Evolutionary conservation across 1,139 yeast species (phyloP), one percentile per base, ranked within the genome.

Genomic region (Pichiaceae sp.): DNA sequence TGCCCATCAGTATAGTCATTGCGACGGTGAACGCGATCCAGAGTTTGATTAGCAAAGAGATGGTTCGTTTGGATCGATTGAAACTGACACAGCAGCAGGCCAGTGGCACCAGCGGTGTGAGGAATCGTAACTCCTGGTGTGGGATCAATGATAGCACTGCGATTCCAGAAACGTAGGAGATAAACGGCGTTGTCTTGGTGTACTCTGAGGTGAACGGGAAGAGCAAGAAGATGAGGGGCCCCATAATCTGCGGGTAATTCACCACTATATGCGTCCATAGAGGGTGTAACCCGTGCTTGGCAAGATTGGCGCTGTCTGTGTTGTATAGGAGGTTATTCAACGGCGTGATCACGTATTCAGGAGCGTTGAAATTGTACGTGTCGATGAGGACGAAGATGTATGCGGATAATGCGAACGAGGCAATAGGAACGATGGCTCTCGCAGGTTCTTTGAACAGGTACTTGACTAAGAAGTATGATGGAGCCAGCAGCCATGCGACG

Each of bases 91-190:
- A 73, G 38, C 78, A 70, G 47, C 83, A 74, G 5, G 78, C 56
- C 5, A 89, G 60, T 0, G 97, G 96, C 1, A 83, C 62, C 17
- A 80, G 52, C 0, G 98, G 98, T 1, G 78, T 51, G 33, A 93
- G 60, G 55, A 93, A 93, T 33, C 99, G 65, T 20, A 85, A 66
- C 54, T 93, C 99, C 56, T 93, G 98, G 54, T 93, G 99, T 8
- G 94, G 95, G 12, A 86, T 68, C 0, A 75, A 4, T 0, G 96
- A 85, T 20, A 91, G 64, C 4, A 75, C 41, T 0, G 63, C 4
- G 1, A 85, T 28, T 0, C 89, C 95, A 12, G 95, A 75, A 1
- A 71, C 42, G 0, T 80, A 66, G 0, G 89, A 60, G 31, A 80
- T 60, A 43, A 76, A 73, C 2, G 85, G 74, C 0, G 75, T 62